Evolutionary conservation across 2,329 filamentous ascomycete genomes (phyloP).

Genomic region (Botrytis hyacinthi): DNA sequence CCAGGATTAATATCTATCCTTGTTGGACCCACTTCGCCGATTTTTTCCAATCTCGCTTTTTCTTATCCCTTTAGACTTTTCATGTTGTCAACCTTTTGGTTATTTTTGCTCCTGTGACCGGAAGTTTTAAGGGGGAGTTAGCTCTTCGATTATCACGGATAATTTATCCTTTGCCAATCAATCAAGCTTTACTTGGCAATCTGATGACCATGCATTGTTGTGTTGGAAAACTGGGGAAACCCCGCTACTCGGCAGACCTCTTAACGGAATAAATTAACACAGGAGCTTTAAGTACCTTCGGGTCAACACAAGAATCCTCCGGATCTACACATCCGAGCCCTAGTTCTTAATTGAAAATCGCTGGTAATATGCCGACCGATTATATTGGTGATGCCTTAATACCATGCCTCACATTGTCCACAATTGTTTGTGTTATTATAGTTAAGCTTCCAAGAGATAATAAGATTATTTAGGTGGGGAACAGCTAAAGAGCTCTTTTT

Average conservation of each 20-base stretch:
- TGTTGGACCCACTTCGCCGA: not conserved
- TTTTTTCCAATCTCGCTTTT: not conserved
- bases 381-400: not conserved
- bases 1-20: not conserved
- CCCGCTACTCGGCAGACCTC: not conserved
- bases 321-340: not conserved
- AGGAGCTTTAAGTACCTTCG: not conserved
- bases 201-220: slow-evolving; percentile 12
- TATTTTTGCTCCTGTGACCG: not conserved
- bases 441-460: not conserved
- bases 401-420: not conserved
- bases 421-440: not conserved
- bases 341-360: not conserved
- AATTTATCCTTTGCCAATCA: slow-evolving; percentile 9
- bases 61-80: not conserved
- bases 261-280: not conserved
- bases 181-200: not conserved
- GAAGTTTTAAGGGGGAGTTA: not conserved
- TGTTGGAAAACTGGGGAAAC: slow-evolving; percentile 6
- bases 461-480: not conserved
- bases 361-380: not conserved
- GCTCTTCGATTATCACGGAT: not conserved
- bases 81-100: not conserved
- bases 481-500: not conserved
- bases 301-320: not conserved